Conservation (phyloP, 768 basidiomycete species). For the Phlebiopsis gigantea region DNA sequence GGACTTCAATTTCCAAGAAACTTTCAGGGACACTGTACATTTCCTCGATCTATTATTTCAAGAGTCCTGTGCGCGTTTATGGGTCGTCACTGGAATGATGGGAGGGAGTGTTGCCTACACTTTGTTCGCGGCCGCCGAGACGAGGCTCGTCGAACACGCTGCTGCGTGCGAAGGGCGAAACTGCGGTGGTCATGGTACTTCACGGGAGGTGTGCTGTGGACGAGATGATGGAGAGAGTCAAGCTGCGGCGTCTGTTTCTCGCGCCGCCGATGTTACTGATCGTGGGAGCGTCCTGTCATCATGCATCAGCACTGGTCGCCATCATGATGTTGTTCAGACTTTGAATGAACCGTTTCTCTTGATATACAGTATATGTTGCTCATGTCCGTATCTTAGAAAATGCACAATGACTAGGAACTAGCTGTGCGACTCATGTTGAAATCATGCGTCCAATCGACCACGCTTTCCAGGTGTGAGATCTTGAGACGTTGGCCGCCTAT, state of each 20-base stretch:
- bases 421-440: no score
- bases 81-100: conserved; percentile 8
- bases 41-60: conserved; percentile 73
- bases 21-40: conserved; percentile 98
- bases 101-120: conserved; percentile 22
- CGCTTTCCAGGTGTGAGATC: no score
- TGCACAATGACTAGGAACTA: no score
- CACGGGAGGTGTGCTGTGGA: background rate
- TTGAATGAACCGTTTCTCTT: no score
- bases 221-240: conserved; percentile 7
- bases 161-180: conserved; percentile 37
- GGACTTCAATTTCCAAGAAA: conserved; percentile 95
- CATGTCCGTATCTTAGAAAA: no score
- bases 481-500: no score
- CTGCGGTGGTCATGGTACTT: conserved; percentile 28
- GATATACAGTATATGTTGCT: no score
- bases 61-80: conserved; percentile 30
- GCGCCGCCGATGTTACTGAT: background rate
- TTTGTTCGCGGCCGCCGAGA: conserved; percentile 33
- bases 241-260: background rate
- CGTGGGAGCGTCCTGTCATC: background rate
- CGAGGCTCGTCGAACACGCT: conserved; percentile 35
- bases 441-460: no score
- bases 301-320: no score
- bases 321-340: no score